Base-by-base conservation (phyloP, 2,329 filamentous ascomycete genomes). In the Aspergillus spinulosporus region DNA sequence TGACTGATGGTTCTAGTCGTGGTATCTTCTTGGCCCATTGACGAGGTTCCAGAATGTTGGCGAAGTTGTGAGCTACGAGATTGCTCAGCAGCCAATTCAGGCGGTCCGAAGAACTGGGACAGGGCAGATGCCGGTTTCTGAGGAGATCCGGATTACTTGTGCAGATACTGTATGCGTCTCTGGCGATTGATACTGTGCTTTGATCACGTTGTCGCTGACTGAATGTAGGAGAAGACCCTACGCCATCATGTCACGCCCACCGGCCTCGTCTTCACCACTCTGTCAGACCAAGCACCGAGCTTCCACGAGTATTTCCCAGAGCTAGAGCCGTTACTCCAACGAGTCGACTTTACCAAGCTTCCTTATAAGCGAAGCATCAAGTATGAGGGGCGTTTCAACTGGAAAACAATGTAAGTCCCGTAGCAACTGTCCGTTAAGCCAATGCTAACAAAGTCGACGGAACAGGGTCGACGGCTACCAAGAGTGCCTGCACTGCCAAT, bases 401-500 rank as follows among this genome's bases (percentile, higher is more conserved):
- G 81, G 81, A 84, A 84, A 64, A 83, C 81, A 0, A 83, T 83
- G 80, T 78, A 67, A 55, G 36, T 12, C 7, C 4, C 4, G 3
- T 12, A 7, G 5, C 5, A 6, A 3, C 3, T 12, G 11, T 9
- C 5, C 8, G n/a, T 11, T 8, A 26, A 21, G 28, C 12, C 2
- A 8, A 5, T 26, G 3, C n/a, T 4, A 8, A 5, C 48, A 12
- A 32, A 26, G 21, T 6, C 4, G 3, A 39, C 6, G 31, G 15
- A 47, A 3, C 53, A 79, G 76, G 78, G 80, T 84, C 26, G 81
- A 84, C 58, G 81, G 81, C 5, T 84, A 82, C 59, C 81, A 84
- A 66, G 82, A 84, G 67, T 84, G 82, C 59, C 74, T 84, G 15
- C 81, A 84, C 65, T 84, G 81, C 69, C 78, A 81, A 63, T 84